phyloP scores from a whole-genome alignment of 306 rosid species.

The Lathyrus sativus region DNA sequence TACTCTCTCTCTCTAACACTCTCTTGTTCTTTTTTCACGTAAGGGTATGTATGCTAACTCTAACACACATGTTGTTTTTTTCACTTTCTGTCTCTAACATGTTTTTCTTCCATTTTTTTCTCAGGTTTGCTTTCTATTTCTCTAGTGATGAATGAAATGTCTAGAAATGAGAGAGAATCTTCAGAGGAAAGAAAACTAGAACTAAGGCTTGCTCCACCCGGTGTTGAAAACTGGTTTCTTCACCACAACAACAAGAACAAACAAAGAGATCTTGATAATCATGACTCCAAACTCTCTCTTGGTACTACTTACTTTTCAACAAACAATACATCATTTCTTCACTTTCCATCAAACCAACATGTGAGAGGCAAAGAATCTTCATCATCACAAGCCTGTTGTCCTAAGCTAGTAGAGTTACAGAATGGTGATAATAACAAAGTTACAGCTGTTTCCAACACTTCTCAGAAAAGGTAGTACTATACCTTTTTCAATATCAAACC shows the following conservation, averaged over 20 bases:
- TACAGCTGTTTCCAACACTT: conserved; percentile 78
- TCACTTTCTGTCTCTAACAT: not conserved
- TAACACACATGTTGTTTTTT: not conserved
- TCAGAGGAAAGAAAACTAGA: conserved; percentile 85
- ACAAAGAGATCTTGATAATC: conserved; percentile 30
- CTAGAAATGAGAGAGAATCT: conserved; percentile 53
- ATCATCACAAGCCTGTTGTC: conserved; percentile 49
- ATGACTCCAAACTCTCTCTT: conserved; percentile 56
- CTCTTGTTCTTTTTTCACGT: not conserved
- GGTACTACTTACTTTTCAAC: conserved; percentile 47
- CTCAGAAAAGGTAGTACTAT: conserved; percentile 83
- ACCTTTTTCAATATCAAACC: conserved; percentile 31
- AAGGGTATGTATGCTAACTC: too few relatives aligned
- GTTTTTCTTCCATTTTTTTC: not conserved
- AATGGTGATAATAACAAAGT: conserved; percentile 48
- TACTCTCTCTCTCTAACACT: too few relatives aligned
- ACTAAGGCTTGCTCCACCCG: conserved; percentile 89
- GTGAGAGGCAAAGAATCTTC: conserved; percentile 43
- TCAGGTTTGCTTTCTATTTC: not conserved
- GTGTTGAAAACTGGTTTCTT: conserved; percentile 64
- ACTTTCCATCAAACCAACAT: conserved; percentile 41
- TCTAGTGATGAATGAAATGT: conserved; percentile 54
- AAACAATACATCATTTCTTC: conserved; percentile 50
- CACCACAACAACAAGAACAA: conserved; percentile 13
- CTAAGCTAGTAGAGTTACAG: conserved; percentile 58